Evolutionary conservation across 192 early-diverging fungal species (phyloP).

Genomic region (Rhizoclosmatium globosum): DNA sequence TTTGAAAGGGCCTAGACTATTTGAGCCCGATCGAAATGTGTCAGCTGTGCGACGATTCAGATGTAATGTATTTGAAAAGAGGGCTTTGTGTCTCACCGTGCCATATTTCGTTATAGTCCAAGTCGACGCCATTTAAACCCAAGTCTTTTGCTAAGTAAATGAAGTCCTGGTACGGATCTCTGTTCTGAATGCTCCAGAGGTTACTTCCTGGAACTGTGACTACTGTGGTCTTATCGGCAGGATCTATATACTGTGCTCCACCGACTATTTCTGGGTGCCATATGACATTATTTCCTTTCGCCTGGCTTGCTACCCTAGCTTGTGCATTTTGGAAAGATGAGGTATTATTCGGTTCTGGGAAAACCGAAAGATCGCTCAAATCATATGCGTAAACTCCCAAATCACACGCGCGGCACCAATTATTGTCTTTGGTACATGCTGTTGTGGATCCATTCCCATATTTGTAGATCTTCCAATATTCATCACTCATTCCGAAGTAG

Average conservation of each 20-base stretch:
- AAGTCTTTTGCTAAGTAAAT: constrained; percentile 9
- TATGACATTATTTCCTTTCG: background rate
- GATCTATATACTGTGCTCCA: background rate
- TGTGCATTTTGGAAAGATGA: constrained; percentile 16
- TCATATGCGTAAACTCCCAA: background rate
- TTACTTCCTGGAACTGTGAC: constrained; percentile 8
- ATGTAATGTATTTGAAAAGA: background rate
- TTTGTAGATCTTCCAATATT: constrained; percentile 19
- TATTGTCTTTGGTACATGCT: constrained; percentile 18
- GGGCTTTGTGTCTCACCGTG: background rate
- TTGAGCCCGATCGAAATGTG: constrained; percentile 13
- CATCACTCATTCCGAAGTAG: background rate
- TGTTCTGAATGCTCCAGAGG: background rate
- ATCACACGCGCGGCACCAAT: constrained; percentile 22
- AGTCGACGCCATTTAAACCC: constrained; percentile 13
- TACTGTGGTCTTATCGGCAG: background rate
- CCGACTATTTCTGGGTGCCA: constrained; percentile 24
- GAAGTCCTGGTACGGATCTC: constrained; percentile 20
- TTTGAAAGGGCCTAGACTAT: constrained; percentile 5
- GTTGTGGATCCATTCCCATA: background rate
- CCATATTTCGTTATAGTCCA: constrained; percentile 27
- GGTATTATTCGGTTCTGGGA: constrained; percentile 26
- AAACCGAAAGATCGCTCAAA: constrained; percentile 15
- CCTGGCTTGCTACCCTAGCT: no score
- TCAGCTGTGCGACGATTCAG: constrained; percentile 5